Evolutionary conservation across 2,329 filamentous ascomycete species (phyloP), one percentile per base, ranked within the genome.

Genomic region (Ramularia collo-cygni): DNA sequence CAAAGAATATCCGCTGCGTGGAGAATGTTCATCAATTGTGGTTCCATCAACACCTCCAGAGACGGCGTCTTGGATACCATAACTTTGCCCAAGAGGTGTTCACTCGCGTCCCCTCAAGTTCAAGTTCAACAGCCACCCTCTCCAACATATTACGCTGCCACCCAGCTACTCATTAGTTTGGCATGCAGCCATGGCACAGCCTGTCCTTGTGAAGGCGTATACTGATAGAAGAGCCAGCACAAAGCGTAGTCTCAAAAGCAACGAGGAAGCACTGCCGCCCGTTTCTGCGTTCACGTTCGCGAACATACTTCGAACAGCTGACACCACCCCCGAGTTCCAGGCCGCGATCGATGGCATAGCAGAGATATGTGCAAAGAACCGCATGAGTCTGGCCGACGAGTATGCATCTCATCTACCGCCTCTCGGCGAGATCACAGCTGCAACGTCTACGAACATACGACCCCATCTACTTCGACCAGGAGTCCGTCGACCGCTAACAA

Each of bases 351-450:
- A 79, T 52, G 73, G 74, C 12, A 80, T 81, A 49, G 75, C 76
- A 16, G 75, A 79, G 51, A 79, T 81, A 44, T 77, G 75, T 49
- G 76, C 77, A 3, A 67, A 75, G 43, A 80, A 74, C 57, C 71
- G 71, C 48, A 63, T 79, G 53, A 79, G 75, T 50, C 61, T 81
- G 43, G 75, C 77, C 8, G 75, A 80, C 52, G 76, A 80, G 54
- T 77, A 81, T 55, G 71, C 69, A 24, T 75, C 75, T 30, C 77
- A 81, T 57, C 68, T 79, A 26, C 76, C 77, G 15, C 77, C 77
- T 0, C 63, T 77, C 39, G 76, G 75, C 28, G 75, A 79, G 55
- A 77, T 79, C 47, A 57, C 59, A 7, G 51, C 44, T 49, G 37
- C 59, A 4, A 50, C 35, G 13, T 40, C 51, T 3, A 38, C 39